Percentiles rank a stretch among this genome's conserved stretches.
Conservation (phyloP, 805 yeast species). For the Priceomyces haplophilus region DNA sequence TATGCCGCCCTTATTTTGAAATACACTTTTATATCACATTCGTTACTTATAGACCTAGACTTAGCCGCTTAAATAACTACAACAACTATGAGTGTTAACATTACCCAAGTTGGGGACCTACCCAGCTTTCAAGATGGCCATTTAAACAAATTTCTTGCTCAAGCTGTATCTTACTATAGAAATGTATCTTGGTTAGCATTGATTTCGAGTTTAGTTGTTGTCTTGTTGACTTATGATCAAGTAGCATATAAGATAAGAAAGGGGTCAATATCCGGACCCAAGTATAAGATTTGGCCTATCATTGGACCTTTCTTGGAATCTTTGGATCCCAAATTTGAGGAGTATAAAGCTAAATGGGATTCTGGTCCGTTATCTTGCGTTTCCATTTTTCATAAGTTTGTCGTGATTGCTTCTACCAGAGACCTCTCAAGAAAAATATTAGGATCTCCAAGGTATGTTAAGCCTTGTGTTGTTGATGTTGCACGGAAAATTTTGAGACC, state of each 20-base stretch:
- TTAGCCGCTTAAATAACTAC: not conserved
- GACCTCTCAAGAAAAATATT: slow-evolving; percentile 86
- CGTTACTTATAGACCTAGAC: not conserved
- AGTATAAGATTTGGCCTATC: slow-evolving; percentile 84
- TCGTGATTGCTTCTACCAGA: slow-evolving; percentile 85
- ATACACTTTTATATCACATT: no score
- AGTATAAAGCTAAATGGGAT: slow-evolving; percentile 88
- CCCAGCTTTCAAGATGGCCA: not conserved
- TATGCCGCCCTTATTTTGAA: no score
- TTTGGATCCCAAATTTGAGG: slow-evolving; percentile 92
- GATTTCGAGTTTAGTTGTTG: slow-evolving; percentile 43
- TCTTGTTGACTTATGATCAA: slow-evolving; percentile 65
- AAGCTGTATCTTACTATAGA: not conserved
- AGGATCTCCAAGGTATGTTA: slow-evolving; percentile 80
- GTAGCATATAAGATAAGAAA: slow-evolving; percentile 74
- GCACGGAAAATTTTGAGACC: slow-evolving; percentile 93
- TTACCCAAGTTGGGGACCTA: not conserved
- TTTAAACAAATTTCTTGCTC: not conserved
- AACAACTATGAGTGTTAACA: slow-evolving; percentile 8
- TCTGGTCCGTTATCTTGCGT: slow-evolving; percentile 95
- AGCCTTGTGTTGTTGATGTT: slow-evolving; percentile 98
- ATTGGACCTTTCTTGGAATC: slow-evolving; percentile 96
- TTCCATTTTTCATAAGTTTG: slow-evolving; percentile 96
- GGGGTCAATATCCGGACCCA: slow-evolving; percentile 90
- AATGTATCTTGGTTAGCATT: slow-evolving; percentile 48